Percentiles rank a stretch among this genome's conserved stretches.
phyloP scores from a whole-genome alignment of 805 yeast genomes.

The Candida tallmaniae region DNA sequence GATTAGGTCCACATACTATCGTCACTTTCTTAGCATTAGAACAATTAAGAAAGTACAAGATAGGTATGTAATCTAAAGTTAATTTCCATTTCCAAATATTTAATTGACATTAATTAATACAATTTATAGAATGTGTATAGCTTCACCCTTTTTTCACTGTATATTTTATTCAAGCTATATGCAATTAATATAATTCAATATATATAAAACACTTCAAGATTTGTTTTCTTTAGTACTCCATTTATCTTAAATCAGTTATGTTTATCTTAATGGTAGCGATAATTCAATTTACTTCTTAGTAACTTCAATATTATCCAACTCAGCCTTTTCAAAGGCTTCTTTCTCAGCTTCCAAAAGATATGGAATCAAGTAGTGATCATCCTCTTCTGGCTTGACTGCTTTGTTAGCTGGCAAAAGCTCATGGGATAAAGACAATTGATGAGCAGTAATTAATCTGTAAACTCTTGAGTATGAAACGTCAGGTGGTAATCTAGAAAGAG shows the following conservation, averaged over 20 bases:
- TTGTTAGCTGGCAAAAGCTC: conserved; percentile 79
- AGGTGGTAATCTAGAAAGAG: conserved; percentile 80
- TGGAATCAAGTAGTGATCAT: conserved; percentile 78
- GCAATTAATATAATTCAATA: conserved; percentile 7
- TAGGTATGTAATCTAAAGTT: conserved; percentile 39
- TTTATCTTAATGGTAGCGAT: neutral
- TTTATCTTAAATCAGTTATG: too few species aligned
- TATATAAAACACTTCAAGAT: too few species aligned
- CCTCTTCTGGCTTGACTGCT: conserved; percentile 76
- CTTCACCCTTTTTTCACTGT: conserved; percentile 1
- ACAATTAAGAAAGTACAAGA: conserved; percentile 50
- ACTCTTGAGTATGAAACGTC: conserved; percentile 85
- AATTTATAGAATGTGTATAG: conserved; percentile 2
- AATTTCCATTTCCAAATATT: neutral
- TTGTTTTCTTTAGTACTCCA: too few species aligned
- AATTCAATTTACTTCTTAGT: conserved; percentile 8
- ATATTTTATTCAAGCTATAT: conserved; percentile 6
- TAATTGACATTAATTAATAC: neutral
- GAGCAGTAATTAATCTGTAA: conserved; percentile 88
- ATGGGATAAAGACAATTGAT: conserved; percentile 80
- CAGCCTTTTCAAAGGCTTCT: conserved; percentile 82
- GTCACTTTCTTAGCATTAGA: conserved; percentile 66
- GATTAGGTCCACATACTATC: conserved; percentile 81
- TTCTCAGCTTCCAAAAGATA: conserved; percentile 92
- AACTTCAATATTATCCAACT: conserved; percentile 71